Base-by-base conservation (phyloP, 2,329 filamentous ascomycete genomes). In the Verticillium klebahnii region DNA sequence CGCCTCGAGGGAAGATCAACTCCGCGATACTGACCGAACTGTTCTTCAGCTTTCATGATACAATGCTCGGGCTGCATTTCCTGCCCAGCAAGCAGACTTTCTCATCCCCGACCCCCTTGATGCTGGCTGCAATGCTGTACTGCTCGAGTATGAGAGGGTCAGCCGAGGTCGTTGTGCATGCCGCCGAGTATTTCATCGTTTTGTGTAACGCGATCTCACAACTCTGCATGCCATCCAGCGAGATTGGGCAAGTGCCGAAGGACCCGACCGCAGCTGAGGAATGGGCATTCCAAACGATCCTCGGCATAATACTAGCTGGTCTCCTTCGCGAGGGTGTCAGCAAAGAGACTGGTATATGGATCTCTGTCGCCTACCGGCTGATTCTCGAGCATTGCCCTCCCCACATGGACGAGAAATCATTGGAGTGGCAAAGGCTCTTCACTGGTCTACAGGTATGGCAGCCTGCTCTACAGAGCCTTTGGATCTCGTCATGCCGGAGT, bases 51-150 rank as follows among this genome's bases (percentile, higher is more conserved):
- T 80, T 80, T 58, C 74, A 80, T 61, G 75, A 77, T 36, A 76
- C 73, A 37, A 78, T 79, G 73, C 77, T 76, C 0, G 76, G 76
- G 1, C 65, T 81, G 3, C 78, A 80, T 63, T 80, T 80, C 58
- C 70, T 80, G 12, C 77, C 78, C 0, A 73, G 71, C 23, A 78
- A 75, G 36, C 74, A 77, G 64, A 76, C 70, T 0, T 80, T 79
- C 34, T 79, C 77, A 0, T 71, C 73, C 0, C 78, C 78, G 0
- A 73, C 72, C 15, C 78, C 78, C 1, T 69, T 80, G 1, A 70
- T 80, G 11, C 67, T 80, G 6, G 77, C 77, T 3, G 73, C 78
- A 0, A 79, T 80, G 60, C 71, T 81, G 0, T 80, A 80, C 67
- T 78, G 70, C 69, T 79, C 68, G 37, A 77, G 69, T 64, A 74